phyloP scores from a whole-genome alignment of 2,329 filamentous ascomycete genomes.

The Fusarium piperis region DNA sequence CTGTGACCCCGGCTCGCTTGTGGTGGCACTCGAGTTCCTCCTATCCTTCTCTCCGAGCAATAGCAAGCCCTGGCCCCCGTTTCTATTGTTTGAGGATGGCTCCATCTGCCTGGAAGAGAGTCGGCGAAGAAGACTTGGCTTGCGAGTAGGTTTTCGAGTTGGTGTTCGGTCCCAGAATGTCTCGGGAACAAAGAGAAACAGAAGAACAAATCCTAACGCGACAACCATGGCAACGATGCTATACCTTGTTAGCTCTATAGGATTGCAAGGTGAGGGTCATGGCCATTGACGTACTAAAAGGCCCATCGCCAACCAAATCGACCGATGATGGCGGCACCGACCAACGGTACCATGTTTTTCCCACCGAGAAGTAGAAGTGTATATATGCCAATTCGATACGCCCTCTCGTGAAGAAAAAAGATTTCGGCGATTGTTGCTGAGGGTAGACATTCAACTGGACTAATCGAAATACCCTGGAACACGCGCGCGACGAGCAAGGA shows the following conservation, averaged over 20 bases:
- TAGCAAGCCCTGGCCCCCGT: not conserved
- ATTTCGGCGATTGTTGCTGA: slow-evolving; percentile 95
- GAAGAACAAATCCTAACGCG: slow-evolving; percentile 71
- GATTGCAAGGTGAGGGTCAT: no score
- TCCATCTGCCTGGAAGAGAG: slow-evolving; percentile 54
- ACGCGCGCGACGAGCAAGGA: not conserved
- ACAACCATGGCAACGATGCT: slow-evolving; percentile 86
- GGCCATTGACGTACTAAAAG: slow-evolving; percentile 71
- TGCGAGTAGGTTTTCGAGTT: slow-evolving; percentile 47
- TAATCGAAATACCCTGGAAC: not conserved
- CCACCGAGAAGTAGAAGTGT: slow-evolving; percentile 88
- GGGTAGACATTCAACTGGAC: not conserved
- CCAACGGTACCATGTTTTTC: slow-evolving; percentile 90
- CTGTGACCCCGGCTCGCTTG: not conserved
- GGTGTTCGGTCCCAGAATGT: slow-evolving; percentile 94
- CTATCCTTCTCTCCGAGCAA: not conserved
- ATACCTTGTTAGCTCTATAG: not conserved
- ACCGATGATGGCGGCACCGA: slow-evolving; percentile 85
- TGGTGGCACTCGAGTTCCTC: not conserved
- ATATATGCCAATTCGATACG: slow-evolving; percentile 91
- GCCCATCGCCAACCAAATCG: slow-evolving; percentile 86
- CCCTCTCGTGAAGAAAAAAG: slow-evolving; percentile 92
- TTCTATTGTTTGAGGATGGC: slow-evolving; percentile 8
- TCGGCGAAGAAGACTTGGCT: slow-evolving; percentile 57
- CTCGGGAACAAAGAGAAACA: slow-evolving; percentile 92